Conservation (phyloP, 2,329 filamentous ascomycete genomes). For the Hypoxylon sp. region DNA sequence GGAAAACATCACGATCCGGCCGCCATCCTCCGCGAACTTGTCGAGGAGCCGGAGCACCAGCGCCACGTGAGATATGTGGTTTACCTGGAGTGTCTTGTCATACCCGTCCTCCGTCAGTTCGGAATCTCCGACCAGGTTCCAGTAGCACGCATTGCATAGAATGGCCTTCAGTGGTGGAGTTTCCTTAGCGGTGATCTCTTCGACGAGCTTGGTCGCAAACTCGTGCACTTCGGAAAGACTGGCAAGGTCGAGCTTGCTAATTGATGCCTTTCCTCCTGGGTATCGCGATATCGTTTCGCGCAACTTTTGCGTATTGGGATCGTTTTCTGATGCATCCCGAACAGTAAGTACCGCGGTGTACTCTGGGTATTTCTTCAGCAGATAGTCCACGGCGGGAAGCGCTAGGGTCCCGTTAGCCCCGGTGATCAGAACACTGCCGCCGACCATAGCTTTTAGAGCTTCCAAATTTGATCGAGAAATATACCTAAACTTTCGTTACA, state of each 20-base stretch:
- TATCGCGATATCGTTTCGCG: conserved; percentile 42
- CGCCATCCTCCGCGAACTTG: conserved; percentile 74
- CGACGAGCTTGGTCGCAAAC: conserved; percentile 50
- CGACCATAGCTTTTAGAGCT: conserved; percentile 16
- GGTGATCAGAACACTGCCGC: conserved; percentile 52
- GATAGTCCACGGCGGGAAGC: conserved; percentile 41
- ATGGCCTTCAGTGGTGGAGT: conserved; percentile 54
- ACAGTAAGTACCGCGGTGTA: conserved; percentile 55
- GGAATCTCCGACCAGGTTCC: conserved; percentile 53
- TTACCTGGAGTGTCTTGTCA: conserved; percentile 59
- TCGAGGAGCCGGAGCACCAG: conserved; percentile 60
- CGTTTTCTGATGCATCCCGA: conserved; percentile 50
- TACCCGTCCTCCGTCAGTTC: conserved; percentile 56
- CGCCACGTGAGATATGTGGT: conserved; percentile 56
- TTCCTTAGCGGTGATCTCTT: conserved; percentile 45
- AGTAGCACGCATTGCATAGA: conserved; percentile 59
- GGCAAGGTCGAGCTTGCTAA: conserved; percentile 56
- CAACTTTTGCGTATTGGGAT: conserved; percentile 53
- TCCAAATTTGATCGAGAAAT: neutral
- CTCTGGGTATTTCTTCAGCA: conserved; percentile 43
- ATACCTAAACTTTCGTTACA: neutral
- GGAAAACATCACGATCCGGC: conserved; percentile 69
- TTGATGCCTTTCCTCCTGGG: conserved; percentile 57
- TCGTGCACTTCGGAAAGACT: conserved; percentile 54
- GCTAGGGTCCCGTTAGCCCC: conserved; percentile 58